These are phyloP conservation scores for Phytophthora foliorum DNA, from an alignment of 352 stramenopile genomes.

Conservation along the genomic window DNA sequence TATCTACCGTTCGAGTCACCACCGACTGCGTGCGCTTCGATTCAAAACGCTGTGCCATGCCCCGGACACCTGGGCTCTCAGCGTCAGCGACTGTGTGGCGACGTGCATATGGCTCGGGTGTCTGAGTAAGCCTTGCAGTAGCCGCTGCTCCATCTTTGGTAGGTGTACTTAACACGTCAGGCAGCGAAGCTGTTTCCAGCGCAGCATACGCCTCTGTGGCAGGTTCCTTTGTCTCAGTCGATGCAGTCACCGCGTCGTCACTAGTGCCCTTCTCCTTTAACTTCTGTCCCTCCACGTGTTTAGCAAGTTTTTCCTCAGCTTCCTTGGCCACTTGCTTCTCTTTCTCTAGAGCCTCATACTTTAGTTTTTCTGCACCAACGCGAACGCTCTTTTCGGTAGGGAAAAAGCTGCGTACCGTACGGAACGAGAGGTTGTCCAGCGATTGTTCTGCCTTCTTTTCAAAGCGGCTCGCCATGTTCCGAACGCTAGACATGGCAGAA, in stretches of 20 bases:
- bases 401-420: conserved; percentile 66
- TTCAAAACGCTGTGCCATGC: conserved; percentile 73
- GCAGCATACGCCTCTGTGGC: background rate
- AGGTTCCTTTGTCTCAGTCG: conserved; percentile 6
- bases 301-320: conserved; percentile 33
- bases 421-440: conserved; percentile 57
- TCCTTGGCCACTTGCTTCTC: conserved; percentile 44
- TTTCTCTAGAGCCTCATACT: conserved; percentile 64
- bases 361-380: conserved; percentile 58
- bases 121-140: background rate
- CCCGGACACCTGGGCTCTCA: conserved; percentile 43
- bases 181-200: background rate
- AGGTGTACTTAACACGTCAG: conserved; percentile 19
- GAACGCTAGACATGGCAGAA: conserved; percentile 45
- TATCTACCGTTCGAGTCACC: conserved; percentile 48
- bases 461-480: conserved; percentile 57
- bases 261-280: conserved; percentile 11
- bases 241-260: background rate
- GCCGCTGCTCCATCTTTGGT: conserved; percentile 13
- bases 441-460: conserved; percentile 58
- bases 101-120: conserved; percentile 18
- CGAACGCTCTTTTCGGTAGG: conserved; percentile 55
- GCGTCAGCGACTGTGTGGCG: conserved; percentile 24
- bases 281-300: conserved; percentile 11
- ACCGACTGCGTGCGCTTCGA: conserved; percentile 65